Conservation (phyloP, 2,329 filamentous ascomycete genomes). For the Exophiala alcalophila region DNA sequence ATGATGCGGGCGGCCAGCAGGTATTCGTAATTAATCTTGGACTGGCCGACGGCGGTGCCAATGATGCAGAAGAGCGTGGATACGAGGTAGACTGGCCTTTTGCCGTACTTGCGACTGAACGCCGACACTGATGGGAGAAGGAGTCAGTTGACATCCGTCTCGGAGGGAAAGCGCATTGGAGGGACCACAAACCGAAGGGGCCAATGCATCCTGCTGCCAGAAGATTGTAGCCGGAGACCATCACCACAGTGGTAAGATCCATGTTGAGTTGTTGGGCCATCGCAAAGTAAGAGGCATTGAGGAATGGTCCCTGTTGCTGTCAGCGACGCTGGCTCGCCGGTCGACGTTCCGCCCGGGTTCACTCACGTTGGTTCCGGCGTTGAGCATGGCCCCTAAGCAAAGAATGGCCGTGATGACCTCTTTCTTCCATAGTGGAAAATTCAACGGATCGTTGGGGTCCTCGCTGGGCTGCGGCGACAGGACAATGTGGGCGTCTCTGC, state of each 20-base stretch:
- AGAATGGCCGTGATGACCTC: slow-evolving; percentile 32
- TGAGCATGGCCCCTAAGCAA: slow-evolving; percentile 33
- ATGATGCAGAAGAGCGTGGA: slow-evolving; percentile 29
- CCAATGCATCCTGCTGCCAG: slow-evolving; percentile 28
- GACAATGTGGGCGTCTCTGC: slow-evolving; percentile 23
- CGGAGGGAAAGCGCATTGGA: too few species aligned
- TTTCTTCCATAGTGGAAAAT: slow-evolving; percentile 34
- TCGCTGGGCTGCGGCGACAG: slow-evolving; percentile 32
- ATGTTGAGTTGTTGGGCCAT: slow-evolving; percentile 22
- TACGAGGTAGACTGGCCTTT: slow-evolving; percentile 31
- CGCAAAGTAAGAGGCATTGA: slow-evolving; percentile 28
- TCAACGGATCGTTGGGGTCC: slow-evolving; percentile 35
- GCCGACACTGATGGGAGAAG: too few species aligned
- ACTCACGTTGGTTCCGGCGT: slow-evolving; percentile 28
- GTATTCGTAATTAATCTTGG: slow-evolving; percentile 26
- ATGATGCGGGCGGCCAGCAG: slow-evolving; percentile 28
- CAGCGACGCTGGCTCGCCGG: background rate
- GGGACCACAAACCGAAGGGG: slow-evolving; percentile 23
- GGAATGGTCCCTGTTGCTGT: slow-evolving; percentile 20
- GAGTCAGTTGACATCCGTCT: too few species aligned
- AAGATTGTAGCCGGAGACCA: slow-evolving; percentile 29
- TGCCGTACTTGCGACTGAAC: slow-evolving; percentile 46
- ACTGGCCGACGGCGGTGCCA: slow-evolving; percentile 26
- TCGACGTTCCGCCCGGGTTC: background rate
- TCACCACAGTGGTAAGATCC: slow-evolving; percentile 20